Conservation (phyloP, 2,329 filamentous ascomycete genomes). For the Sporothrix luriei region DNA sequence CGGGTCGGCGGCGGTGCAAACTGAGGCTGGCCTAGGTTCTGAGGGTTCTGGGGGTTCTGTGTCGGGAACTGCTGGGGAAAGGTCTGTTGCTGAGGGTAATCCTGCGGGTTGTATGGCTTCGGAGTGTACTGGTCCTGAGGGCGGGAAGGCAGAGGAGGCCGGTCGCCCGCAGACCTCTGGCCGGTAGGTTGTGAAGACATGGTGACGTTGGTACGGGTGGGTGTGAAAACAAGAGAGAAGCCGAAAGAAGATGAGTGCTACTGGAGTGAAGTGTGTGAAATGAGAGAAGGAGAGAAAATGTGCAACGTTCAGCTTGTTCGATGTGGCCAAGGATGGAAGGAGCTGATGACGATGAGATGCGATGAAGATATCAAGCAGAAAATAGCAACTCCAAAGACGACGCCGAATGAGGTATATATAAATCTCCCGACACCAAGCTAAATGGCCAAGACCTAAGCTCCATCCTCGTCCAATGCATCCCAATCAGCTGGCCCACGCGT, state of each 20-base stretch:
- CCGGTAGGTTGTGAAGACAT: constrained; percentile 18
- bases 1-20: constrained; percentile 29
- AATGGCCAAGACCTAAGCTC: background rate
- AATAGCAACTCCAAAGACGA: background rate
- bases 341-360: background rate
- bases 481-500: constrained; percentile 26
- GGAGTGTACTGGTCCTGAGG: constrained; percentile 7
- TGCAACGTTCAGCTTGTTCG: background rate
- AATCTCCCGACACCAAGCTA: background rate
- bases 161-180: background rate
- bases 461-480: constrained; percentile 5
- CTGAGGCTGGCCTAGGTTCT: constrained; percentile 14
- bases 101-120: constrained; percentile 21
- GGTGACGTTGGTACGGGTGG: background rate
- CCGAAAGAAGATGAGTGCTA: background rate
- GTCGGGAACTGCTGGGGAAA: constrained; percentile 14
- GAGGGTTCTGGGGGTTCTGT: constrained; percentile 10
- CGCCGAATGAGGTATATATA: background rate
- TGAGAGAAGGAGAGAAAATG: background rate
- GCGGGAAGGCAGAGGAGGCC: constrained; percentile 23
- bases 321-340: background rate
- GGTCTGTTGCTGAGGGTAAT: constrained; percentile 19
- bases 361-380: background rate
- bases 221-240: background rate
- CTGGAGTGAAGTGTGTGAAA: background rate